These are phyloP conservation scores for Coemansia sp. DNA, from an alignment of 192 early-diverging fungal species.

Conservation along the genomic window DNA sequence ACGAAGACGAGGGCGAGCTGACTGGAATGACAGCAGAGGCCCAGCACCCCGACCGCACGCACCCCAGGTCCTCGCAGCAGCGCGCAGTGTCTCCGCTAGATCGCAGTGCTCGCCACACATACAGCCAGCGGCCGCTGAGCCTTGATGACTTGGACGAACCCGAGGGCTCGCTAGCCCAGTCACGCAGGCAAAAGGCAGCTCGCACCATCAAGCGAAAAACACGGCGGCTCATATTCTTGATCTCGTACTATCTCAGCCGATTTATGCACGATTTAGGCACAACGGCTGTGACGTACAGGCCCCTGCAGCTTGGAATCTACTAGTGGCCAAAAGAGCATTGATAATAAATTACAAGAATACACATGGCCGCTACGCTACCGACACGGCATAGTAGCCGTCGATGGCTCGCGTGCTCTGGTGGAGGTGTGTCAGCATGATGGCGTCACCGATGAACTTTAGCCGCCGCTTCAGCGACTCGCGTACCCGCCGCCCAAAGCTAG, in stretches of 20 bases:
- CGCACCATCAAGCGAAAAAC: conserved; percentile 9
- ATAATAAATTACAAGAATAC: neutral
- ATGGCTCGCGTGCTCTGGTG: conserved; percentile 9
- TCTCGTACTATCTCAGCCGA: conserved; percentile 20
- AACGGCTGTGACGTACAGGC: conserved; percentile 10
- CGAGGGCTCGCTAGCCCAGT: neutral
- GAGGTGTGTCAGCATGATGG: conserved; percentile 10
- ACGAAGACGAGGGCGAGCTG: conserved; percentile 4
- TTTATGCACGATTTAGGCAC: conserved; percentile 17
- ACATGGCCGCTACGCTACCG: neutral
- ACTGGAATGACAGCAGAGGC: conserved; percentile 5
- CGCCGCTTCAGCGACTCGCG: conserved; percentile 23
- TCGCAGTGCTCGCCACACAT: neutral
- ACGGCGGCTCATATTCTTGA: conserved; percentile 9
- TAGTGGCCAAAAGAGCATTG: neutral
- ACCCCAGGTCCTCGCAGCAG: conserved; percentile 2
- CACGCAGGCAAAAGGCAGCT: conserved; percentile 15
- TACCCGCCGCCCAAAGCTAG: conserved; percentile 19
- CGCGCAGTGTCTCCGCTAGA: neutral
- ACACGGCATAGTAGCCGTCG: conserved; percentile 23
- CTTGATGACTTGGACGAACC: neutral
- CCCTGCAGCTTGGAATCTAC: conserved; percentile 24
- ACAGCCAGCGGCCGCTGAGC: neutral
- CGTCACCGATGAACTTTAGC: conserved; percentile 11
- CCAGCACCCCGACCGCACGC: neutral